Evolutionary conservation across 495 filamentous ascomycete species (phyloP), one percentile per base, ranked within the genome.

Genomic region (Podospora sp.): DNA sequence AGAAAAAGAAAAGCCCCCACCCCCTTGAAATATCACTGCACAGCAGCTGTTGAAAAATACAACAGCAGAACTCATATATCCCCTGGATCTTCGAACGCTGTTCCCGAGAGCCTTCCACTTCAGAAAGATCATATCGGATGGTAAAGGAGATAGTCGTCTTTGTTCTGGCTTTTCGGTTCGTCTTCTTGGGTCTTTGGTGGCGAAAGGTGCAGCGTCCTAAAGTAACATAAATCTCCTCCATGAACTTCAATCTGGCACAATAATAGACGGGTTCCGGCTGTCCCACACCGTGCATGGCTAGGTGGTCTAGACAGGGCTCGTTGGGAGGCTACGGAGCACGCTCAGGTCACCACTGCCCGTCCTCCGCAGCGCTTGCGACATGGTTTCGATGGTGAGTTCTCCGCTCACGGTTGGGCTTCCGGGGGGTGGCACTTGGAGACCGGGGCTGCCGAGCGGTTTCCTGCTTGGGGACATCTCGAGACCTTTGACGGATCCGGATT

Each of bases 341-440:
- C 86, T 86, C 69, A 96, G 76, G 74, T 97, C 93, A 21, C 91
- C 90, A 78, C 91, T 94, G 11, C 87, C 90, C 4, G 92, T 95
- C 78, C 90, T 88, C 76, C 89, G 81, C 76, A 94, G 81, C 22
- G 93, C 92, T 78, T 97, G 92, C 58, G 88, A 84, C 93, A 97
- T 95, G 9, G 93, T 97, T 80, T 97, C 92, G 65, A 97, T 88
- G 27, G 87, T 89, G 46, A 96, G 77, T 68, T 96, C 93, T 0
- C 91, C 90, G 27, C 82, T 85, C 21, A 74, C 75, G 14, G 76
- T 71, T 9, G 75, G 74, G 29, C 76, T 27, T 33, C 62, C 65
- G 68, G 49, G 72, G 26, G 11, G 77, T 79, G 1, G 77, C 77
- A 6, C 11, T 46, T 46, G 40, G 14, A 46, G 40, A 2, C 40